phyloP scores from a whole-genome alignment of 768 basidiomycete species.

The Tylopilus intermedius region DNA sequence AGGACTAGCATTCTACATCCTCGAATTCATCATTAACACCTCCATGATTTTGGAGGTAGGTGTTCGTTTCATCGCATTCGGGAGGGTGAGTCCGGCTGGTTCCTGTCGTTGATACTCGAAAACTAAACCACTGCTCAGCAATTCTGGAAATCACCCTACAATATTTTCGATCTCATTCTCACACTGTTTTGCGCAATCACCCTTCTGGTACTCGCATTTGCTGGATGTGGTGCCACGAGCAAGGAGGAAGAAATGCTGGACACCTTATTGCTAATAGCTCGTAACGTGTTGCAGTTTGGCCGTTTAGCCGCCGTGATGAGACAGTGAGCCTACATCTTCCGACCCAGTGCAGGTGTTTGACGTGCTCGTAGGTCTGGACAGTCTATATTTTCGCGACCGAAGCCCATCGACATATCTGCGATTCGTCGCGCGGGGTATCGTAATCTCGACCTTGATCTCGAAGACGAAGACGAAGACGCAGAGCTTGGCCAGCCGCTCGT shows the following conservation, averaged over 20 bases:
- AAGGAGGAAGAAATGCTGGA: constrained; percentile 94
- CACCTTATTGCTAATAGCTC: constrained; percentile 83
- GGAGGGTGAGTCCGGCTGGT: constrained; percentile 56
- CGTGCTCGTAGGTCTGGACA: constrained; percentile 63
- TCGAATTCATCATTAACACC: constrained; percentile 84
- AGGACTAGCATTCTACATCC: constrained; percentile 78
- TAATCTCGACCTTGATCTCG: constrained; percentile 66
- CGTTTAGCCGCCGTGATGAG: constrained; percentile 90
- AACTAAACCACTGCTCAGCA: constrained; percentile 46
- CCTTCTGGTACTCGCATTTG: constrained; percentile 80
- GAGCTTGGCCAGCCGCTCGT: constrained; percentile 57
- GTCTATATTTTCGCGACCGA: constrained; percentile 82
- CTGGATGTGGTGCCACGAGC: constrained; percentile 75
- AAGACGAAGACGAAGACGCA: constrained; percentile 53
- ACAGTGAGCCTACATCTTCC: constrained; percentile 54
- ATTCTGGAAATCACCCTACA: constrained; percentile 96
- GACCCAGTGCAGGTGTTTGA: constrained; percentile 5
- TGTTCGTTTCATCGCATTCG: constrained; percentile 89
- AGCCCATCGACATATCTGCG: constrained; percentile 76
- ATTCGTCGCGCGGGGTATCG: constrained; percentile 59
- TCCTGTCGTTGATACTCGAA: neutral
- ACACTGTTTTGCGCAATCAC: constrained; percentile 89
- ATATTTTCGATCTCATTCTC: constrained; percentile 81
- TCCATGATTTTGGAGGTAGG: constrained; percentile 93
- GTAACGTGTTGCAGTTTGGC: constrained; percentile 90